Base-by-base conservation (phyloP, 306 rosid species). In the Coriaria nepalensis region DNA sequence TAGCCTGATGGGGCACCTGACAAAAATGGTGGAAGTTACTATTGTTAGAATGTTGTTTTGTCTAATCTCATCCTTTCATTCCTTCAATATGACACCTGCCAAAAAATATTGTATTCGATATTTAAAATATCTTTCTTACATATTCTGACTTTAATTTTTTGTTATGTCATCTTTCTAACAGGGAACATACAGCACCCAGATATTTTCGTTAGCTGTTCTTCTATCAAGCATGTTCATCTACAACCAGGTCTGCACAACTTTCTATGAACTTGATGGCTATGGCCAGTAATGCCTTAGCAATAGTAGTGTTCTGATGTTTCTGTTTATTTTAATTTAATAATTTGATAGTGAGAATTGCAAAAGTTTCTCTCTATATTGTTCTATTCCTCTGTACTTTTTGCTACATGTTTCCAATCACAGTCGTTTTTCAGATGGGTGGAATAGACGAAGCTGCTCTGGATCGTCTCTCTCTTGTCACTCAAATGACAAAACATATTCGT, bases 181-280 rank as follows among this genome's bases (percentile, higher is more conserved):
- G 97, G 97, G 93, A 74, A 78, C 79, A 13, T 88, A 88, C 80
- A 88, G 93, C 82, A 83, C 95, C 49, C 97, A 81, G 71, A 83
- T 88, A 69, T 88, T 88, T 68, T 83, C 97, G 9, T 50, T 88
- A 52, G 95, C 97, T 6, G 95, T 88, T 39, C 95, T 88, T 61
- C 62, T 88, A 67, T 88, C 95, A 35, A 88, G 97, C 82, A 76
- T 83, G 88, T 88, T 88, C 68, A 64, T 88, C 53, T 88, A 88
- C 65, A 88, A 88, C 71, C 97, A 83, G 95, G 96, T 88, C 47
- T 58, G 81, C 44, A 35, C 45, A 66, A 32, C 68, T 43, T 45
- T 12, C 63, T 34, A 47, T 43, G 37, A 54, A 12, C 5, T 53
- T 44, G 32, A 11, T 11, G 7, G 37, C 39, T 32, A 11, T 48